Base-by-base conservation (phyloP, 1,139 yeast species). In the Taphrina populina region DNA sequence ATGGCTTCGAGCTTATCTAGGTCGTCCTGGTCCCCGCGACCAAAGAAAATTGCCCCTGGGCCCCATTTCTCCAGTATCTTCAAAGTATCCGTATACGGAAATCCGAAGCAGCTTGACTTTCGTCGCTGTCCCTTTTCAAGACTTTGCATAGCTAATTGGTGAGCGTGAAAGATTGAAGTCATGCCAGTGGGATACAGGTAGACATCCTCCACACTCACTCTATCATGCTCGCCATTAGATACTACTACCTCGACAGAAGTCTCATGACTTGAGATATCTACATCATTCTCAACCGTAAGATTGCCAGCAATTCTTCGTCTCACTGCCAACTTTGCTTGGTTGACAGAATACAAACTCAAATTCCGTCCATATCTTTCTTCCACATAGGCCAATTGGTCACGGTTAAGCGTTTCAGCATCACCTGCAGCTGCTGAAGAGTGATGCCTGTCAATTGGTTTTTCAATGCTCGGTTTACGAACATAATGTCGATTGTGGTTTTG, bases 311-410 rank as follows among this genome's bases (percentile, higher is more conserved):
- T 84, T 64, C 98, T 76, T 64, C 83, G 77, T 64, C 81, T 77
- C 62, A 92, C 75, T 2, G 95, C 84, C 6, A 68, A 66, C 66
- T 86, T 88, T 19, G 97, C 95, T 59, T 82, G 84, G 17, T 76
- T 74, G 1, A 88, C 87, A 67, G 82, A 83, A 57, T 83, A 77
- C 58, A 88, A 74, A 68, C 88, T 95, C 62, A 92, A 73, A 58
- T 88, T 88, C 64, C 97, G 78, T 10, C 97, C 97, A 68, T 80
- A 90, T 65, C 95, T 79, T 65, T 88, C 95, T 67, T 92, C 96
- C 49, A 90, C 79, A 66, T 82, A 88, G 4, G 81, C 77, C 52
- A 80, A 77, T 64, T 79, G 79, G 66, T 85, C 92, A 59, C 78
- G 74, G 43, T 67, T 63, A 39, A 63, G 64, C 57, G 58, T 21